Evolutionary conservation across 176 grass and related monocot genomes (phyloP), one percentile per base, ranked within the genome.

Genomic region (Eragrostis curvula): DNA sequence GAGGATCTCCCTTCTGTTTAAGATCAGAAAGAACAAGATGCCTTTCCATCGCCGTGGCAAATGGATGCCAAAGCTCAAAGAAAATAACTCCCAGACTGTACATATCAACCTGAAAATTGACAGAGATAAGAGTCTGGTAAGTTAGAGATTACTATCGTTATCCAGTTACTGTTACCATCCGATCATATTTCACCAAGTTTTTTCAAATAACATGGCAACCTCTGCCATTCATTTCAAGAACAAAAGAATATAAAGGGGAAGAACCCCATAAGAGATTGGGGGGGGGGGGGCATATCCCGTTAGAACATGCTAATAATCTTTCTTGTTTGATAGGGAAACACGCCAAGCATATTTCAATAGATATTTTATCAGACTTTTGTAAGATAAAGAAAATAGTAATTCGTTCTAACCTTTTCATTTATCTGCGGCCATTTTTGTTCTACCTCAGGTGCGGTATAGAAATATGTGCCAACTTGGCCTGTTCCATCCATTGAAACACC

Each of bases 21-120:
- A 98, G 90, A 86, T 98, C 96, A 74, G 96, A 95, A 75, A 98
- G 92, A 89, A 98, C 92, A 84, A 93, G 82, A 75, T 95, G 74
- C 9, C 96, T 90, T 78, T 98, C 96, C 96, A 98, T 98, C 28
- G 86, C 92, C 29, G 96, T 98, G 82, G 80, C 72, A 95, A 98
- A 95, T 73, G 96, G 96, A 70, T 98, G 92, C 92, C 92, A 98
- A 68, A 98, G 90, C 90, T 98, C 96, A 79, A 98, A 98, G 68
- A 98, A 98, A 88, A 98, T 98, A 41, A 98, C 88, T 77, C 96
- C 96, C 50, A 94, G 79, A 85, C 96, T 98, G 72, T 98, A 98
- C 92, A 98, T 98, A 79, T 98, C 96, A 78, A 93, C 96, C 96
- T 98, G 75, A 83, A 60, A 86, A 86, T 70, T 13, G 27, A 52